Evolutionary conservation across 2,329 filamentous ascomycete genomes (phyloP), one percentile per base, ranked within the genome.

Genomic region (Trichoderma aggressivum): DNA sequence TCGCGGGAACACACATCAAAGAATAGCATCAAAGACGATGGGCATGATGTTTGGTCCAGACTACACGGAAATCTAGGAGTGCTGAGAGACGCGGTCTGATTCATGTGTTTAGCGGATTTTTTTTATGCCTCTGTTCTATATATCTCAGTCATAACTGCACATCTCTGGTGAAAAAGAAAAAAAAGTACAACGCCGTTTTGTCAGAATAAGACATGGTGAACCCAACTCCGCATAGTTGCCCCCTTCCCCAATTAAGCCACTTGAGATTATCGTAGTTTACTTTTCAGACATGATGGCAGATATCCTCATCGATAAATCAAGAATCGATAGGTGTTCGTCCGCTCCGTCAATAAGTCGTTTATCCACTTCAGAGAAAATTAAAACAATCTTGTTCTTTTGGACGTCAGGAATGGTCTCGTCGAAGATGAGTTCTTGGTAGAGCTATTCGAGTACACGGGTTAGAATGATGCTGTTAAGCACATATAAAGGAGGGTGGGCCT

Each of bases 281-380:
- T 80, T 80, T 55, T 84, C 84, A 55, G 84, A 85, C 79, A 97
- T 79, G 71, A 96, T 90, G 34, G 88, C 88, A 0, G 93, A 93
- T 83, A 97, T 92, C 77, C 93, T 90, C 78, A 98, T 85, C 7
- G 92, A 87, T 74, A 98, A 79, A 80, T 99, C 95, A 36, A 99
- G 83, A 72, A 98, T 92, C 1, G 93, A 94, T 28, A 99, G 84
- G 79, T 99, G 95, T 82, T 99, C 96, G 78, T 99, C 96, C 3
- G 94, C 92, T 10, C 96, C 96, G 80, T 99, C 97, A 7, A 97
- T 92, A 60, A 99, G 82, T 74, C 96, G 88, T 86, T 98, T 98
- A 79, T 99, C 96, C 32, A 95, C 87, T 80, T 98, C 94, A 0
- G 94, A 98, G 79, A 99, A 99, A 4, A 95, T 86, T 73, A 93